A percentile compares a stretch with the other conserved stretches of the same genome.
Evolutionary conservation across 1,284 basidiomycete species (phyloP).

Genomic region (Pseudozyma pruni): DNA sequence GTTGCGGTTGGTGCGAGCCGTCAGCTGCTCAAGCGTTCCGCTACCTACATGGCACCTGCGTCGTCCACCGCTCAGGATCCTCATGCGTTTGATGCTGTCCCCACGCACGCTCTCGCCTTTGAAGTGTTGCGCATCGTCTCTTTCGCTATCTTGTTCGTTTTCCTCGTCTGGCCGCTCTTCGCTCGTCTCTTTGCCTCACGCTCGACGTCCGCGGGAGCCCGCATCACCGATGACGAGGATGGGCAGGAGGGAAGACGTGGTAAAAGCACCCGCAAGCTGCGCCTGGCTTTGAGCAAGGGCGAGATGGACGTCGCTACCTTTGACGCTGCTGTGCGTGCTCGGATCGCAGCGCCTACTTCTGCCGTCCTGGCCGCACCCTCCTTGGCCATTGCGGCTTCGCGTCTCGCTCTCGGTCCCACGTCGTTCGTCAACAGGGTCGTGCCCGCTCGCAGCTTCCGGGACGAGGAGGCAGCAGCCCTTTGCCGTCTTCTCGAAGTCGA

Average conservation of each 20-base stretch:
- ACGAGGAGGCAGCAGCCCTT: constrained; percentile 33
- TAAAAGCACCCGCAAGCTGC: constrained; percentile 23
- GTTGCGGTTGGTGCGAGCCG: constrained; percentile 58
- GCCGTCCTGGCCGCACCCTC: constrained; percentile 18
- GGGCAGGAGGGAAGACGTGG: neutral
- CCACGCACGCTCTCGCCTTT: constrained; percentile 51
- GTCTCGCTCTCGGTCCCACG: constrained; percentile 18
- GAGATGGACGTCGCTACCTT: constrained; percentile 29
- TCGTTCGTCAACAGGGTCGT: constrained; percentile 12
- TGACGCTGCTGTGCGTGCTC: constrained; percentile 15
- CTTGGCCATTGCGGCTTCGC: constrained; percentile 9
- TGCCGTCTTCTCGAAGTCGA: constrained; percentile 54
- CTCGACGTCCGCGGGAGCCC: neutral
- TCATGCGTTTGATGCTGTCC: constrained; percentile 54
- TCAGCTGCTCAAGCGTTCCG: constrained; percentile 62
- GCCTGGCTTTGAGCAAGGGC: constrained; percentile 20
- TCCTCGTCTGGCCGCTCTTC: constrained; percentile 50
- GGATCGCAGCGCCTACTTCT: constrained; percentile 19
- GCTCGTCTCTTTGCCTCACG: constrained; percentile 19
- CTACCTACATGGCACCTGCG: constrained; percentile 28
- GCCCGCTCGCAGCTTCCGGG: constrained; percentile 9
- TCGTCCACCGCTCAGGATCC: constrained; percentile 13
- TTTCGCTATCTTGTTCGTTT: constrained; percentile 44
- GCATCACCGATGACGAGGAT: constrained; percentile 1
- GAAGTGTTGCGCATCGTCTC: constrained; percentile 54